Evolutionary conservation across 306 rosid species (phyloP).

Genomic region (Rosa multiflora): DNA sequence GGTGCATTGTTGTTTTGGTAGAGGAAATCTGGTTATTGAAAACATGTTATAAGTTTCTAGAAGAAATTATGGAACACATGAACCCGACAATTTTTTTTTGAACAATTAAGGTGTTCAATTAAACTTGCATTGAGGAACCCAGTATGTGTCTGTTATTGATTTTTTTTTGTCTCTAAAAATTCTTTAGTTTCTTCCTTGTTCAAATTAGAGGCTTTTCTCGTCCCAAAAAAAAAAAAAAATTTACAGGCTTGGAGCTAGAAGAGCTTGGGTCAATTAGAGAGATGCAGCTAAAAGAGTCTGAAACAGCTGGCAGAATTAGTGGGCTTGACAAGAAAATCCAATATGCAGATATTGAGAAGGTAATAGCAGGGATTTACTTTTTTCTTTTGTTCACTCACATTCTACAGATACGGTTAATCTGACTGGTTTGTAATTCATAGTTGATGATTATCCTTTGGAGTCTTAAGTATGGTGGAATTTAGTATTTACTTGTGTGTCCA

Average conservation of each 20-base stretch:
- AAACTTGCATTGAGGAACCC: neutral
- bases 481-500: neutral
- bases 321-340: slow-evolving; percentile 95
- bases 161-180: neutral
- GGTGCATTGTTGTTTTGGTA: neutral
- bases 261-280: slow-evolving; percentile 93
- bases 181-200: neutral
- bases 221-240: no score
- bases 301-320: slow-evolving; percentile 84
- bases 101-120: neutral
- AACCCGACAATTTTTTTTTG: neutral
- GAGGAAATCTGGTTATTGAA: neutral
- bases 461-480: neutral
- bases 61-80: neutral
- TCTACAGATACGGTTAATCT: neutral
- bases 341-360: slow-evolving; percentile 96
- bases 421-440: neutral
- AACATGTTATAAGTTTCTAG: neutral
- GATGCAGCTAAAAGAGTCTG: slow-evolving; percentile 97
- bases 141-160: neutral
- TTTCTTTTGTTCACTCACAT: neutral
- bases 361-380: slow-evolving; percentile 26
- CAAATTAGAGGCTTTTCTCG: neutral
- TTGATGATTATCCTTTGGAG: neutral
- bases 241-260: slow-evolving; percentile 53